Base-by-base conservation (phyloP, 306 rosid genomes). In the Begonia masoniana region DNA sequence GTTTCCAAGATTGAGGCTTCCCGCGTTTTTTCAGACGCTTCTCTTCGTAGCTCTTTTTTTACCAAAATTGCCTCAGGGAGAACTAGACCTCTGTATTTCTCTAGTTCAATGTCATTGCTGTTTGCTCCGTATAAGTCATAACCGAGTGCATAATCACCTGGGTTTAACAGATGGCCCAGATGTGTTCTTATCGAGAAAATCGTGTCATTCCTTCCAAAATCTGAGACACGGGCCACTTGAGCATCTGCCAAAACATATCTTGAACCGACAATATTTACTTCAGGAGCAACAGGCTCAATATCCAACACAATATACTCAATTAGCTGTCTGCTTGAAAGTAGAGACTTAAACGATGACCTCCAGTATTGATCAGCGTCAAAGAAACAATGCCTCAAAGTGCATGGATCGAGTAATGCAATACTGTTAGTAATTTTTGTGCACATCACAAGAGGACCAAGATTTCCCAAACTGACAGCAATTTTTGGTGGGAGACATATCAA, bases 121-220 rank as follows among this genome's bases (percentile, higher is more conserved):
- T 78, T 82, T 23, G 80, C 73, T 42, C 57, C 64, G 17, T 73
- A 74, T 1, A 82, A 46, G 58, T 83, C 96, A 58, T 76, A 87
- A 61, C 96, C 94, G 63, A 87, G 77, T 50, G 89, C 96, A 63
- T 70, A 56, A 75, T 87, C 96, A 43, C 89, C 89, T 1, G 77
- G 79, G 63, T 42, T 80, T 50, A 87, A 62, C 51, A 76, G 69
- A 78, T 76, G 78, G 47, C 94, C 96, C 5, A 87, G 68, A 80
- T 87, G 94, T 13, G 89, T 87, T 71, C 46, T 86, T 65, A 82
- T 68, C 53, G 50, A 55, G 76, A 87, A 87, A 46, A 66, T 76
- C 4, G 70, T 78, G 57, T 80, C 94, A 39, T 83, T 87, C 76
- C 71, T 80, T 31, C 96, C 88, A 55, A 74, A 80, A 74, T 80